Evolutionary conservation across 1,284 basidiomycete species (phyloP), one percentile per base, ranked within the genome.

Genomic region (Microbotryomycetes sp.): DNA sequence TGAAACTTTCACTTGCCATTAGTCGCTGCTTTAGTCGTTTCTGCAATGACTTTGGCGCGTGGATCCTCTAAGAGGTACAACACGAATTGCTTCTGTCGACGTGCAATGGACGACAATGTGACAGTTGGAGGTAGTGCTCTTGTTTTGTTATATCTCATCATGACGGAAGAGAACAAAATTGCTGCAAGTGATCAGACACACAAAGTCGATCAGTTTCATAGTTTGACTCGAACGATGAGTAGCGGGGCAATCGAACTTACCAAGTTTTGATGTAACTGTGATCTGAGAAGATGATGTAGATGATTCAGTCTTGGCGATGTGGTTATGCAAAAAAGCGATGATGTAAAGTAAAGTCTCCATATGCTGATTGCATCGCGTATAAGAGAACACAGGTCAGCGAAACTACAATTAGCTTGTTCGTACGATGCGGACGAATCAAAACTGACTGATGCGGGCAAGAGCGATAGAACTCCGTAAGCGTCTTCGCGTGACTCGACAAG

Each of bases 271-370:
- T 19, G 19, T 42, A 19, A 42, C 36, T 12, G 19, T 19, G 36
- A 12, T 19, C 36, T 19, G 36, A 42, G 9, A 12, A 9, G 36
- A 42, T 42, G 36, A 19, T 19, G 9, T 42, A 19, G 9, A 9
- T 42, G 23, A 50, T 12, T 9, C 49, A 23, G 54, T 58, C 22
- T 66, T 57, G 3, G 22, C n/a, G 15, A 66, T 54, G 3, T 62
- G 25, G 22, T 66, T 49, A 15, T 62, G 59, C 1, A 68, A 50
- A 56, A 68, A 68, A 1, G 64, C 61, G 16, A 66, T 4, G 51
- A 68, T 49, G 36, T 68, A 66, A 6, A 68, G 52, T 12, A 68
- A 29, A 3, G 56, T 55, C 29, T 63, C 64, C 15, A 60, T 58
- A 45, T 66, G 64, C 66, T 68, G 46, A 4, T 3, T n/a, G 1